Conservation (phyloP, 2,329 filamentous ascomycete genomes). For the Xylariaceae sp. region DNA sequence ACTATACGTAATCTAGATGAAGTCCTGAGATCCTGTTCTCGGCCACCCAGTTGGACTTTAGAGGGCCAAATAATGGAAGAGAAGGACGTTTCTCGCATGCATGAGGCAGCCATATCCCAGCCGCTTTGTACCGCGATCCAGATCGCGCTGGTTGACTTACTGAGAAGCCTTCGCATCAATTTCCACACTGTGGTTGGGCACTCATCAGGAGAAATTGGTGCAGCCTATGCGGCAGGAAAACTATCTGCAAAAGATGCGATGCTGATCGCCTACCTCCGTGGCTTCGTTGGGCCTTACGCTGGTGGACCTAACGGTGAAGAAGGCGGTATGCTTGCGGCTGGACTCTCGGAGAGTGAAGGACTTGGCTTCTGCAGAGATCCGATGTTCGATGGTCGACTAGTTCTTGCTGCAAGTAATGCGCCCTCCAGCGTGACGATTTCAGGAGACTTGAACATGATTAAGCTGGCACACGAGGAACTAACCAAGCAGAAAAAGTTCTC, state of each 20-base stretch:
- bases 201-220: conserved; percentile 38
- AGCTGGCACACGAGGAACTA: conserved; percentile 24
- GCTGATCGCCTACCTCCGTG: conserved; percentile 37
- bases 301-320: conserved; percentile 26
- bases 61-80: conserved; percentile 40
- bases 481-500: conserved; percentile 35
- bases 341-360: conserved; percentile 33
- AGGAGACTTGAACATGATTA: conserved; percentile 31
- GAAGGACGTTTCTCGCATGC: conserved; percentile 33
- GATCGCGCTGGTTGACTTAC: conserved; percentile 45
- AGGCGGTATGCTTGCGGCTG: conserved; percentile 36
- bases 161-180: conserved; percentile 31
- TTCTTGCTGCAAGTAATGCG: conserved; percentile 35
- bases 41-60: conserved; percentile 39
- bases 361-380: conserved; percentile 25
- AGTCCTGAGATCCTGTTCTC: conserved; percentile 24
- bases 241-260: conserved; percentile 36
- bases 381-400: conserved; percentile 26
- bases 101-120: conserved; percentile 48
- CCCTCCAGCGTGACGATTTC: conserved; percentile 35
- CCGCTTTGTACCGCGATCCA: conserved; percentile 58
- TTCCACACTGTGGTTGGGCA: conserved; percentile 39
- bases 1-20: conserved; percentile 40
- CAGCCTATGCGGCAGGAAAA: conserved; percentile 36
- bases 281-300: conserved; percentile 30